Conservation (phyloP, 1,139 yeast genomes). For the Saccharomyces hybrid region DNA sequence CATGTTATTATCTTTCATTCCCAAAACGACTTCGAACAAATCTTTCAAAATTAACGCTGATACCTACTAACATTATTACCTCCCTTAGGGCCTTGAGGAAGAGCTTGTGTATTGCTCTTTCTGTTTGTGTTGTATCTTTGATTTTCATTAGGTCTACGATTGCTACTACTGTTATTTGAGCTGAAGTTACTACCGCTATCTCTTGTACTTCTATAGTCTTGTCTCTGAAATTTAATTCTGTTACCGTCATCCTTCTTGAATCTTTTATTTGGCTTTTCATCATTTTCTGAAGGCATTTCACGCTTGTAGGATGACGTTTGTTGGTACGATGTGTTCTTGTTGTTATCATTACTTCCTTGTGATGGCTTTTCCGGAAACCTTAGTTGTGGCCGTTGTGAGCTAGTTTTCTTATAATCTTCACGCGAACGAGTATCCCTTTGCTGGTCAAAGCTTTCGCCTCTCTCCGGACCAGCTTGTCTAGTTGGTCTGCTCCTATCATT, state of each 20-base stretch:
- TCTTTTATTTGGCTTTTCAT: constrained; percentile 6
- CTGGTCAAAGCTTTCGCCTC: not conserved
- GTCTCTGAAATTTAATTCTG: not conserved
- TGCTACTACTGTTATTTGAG: too few species aligned
- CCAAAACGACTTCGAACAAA: not conserved
- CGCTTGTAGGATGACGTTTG: not conserved
- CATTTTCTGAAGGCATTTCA: constrained; percentile 2
- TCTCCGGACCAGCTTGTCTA: not conserved
- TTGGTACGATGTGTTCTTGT: constrained; percentile 1
- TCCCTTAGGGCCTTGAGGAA: constrained; percentile 21
- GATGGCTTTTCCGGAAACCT: constrained; percentile 4
- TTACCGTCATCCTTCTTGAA: constrained; percentile 3
- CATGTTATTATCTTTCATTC: not conserved
- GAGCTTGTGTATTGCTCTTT: constrained; percentile 5
- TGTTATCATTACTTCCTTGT: constrained; percentile 2
- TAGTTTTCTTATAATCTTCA: not conserved
- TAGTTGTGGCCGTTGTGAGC: constrained; percentile 2
- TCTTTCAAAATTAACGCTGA: constrained; percentile 4
- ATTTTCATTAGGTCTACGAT: constrained; percentile 3
- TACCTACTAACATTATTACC: constrained; percentile 15
- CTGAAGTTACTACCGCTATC: not conserved
- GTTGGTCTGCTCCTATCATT: not conserved
- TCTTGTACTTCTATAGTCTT: not conserved
- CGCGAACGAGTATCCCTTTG: not conserved
- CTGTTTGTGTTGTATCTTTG: constrained; percentile 9